A percentile compares a stretch with the other conserved stretches of the same genome.
phyloP scores from a whole-genome alignment of 331 rosid species.

The Arachis monticola region DNA sequence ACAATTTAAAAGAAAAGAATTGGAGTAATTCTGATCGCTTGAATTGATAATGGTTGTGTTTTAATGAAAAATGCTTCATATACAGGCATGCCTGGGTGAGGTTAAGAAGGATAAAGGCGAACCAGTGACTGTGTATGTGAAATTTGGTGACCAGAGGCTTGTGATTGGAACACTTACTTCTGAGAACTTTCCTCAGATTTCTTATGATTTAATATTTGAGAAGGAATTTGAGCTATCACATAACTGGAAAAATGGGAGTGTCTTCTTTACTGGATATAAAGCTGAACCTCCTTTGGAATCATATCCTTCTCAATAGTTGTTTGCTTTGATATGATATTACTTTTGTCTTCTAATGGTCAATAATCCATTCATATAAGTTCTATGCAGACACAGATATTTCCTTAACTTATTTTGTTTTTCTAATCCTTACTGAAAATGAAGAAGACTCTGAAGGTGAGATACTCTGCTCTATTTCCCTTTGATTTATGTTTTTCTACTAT shows the following conservation, averaged over 20 bases:
- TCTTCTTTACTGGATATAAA: slow-evolving; percentile 66
- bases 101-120: slow-evolving; percentile 62
- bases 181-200: slow-evolving; percentile 63
- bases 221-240: slow-evolving; percentile 79
- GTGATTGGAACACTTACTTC: slow-evolving; percentile 66
- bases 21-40: slow-evolving; percentile 1
- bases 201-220: slow-evolving; percentile 69
- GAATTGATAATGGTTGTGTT: slow-evolving; percentile 13
- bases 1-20: slow-evolving; percentile 1
- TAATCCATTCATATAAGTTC: not conserved
- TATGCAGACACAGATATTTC: slow-evolving; percentile 13
- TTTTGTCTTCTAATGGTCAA: slow-evolving; percentile 8
- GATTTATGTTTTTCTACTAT: not conserved
- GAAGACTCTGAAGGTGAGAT: slow-evolving; percentile 57
- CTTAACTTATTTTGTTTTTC: slow-evolving; percentile 48
- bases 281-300: slow-evolving; percentile 26
- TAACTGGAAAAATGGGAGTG: slow-evolving; percentile 74
- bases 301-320: slow-evolving; percentile 60
- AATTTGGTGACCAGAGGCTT: slow-evolving; percentile 61
- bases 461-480: slow-evolving; percentile 21
- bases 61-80: slow-evolving; percentile 21
- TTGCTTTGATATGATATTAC: slow-evolving; percentile 28
- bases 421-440: slow-evolving; percentile 43
- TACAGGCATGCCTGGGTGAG: slow-evolving; percentile 75
- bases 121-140: slow-evolving; percentile 56